A percentile compares a stretch with the other conserved stretches of the same genome.
phyloP scores from a whole-genome alignment of 345 rosid species.

The Euphorbia pulcherrima region DNA sequence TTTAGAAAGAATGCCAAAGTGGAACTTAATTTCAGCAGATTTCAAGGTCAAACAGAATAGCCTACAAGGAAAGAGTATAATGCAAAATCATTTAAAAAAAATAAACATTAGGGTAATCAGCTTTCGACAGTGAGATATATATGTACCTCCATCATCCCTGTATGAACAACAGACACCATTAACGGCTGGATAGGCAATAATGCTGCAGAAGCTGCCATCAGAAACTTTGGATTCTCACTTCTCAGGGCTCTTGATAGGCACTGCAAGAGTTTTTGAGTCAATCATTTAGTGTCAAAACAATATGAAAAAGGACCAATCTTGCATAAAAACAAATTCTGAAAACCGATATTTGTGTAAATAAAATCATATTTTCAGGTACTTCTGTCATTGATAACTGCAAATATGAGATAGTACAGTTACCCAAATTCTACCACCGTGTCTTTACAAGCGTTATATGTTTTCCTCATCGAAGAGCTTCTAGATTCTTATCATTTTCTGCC shows the following conservation, averaged over 20 bases:
- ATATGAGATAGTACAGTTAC: neutral
- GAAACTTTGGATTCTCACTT: constrained; percentile 81
- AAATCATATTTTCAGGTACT: neutral
- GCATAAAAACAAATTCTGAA: neutral
- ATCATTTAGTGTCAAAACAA: constrained; percentile 1
- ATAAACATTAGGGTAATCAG: neutral
- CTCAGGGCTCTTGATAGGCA: constrained; percentile 83
- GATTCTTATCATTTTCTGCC: neutral
- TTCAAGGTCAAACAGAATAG: neutral
- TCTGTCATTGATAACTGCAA: neutral
- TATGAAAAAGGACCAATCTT: neutral
- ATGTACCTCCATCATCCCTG: constrained; percentile 92
- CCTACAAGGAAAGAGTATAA: neutral
- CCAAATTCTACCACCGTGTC: neutral
- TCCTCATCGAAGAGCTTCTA: neutral
- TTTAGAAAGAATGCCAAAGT: neutral
- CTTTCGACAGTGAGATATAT: constrained; percentile 1
- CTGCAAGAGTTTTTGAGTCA: constrained; percentile 33
- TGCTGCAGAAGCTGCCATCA: constrained; percentile 92
- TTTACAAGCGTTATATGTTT: neutral
- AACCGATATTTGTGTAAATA: neutral
- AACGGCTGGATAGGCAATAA: constrained; percentile 82
- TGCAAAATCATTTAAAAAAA: neutral
- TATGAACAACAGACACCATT: constrained; percentile 88
- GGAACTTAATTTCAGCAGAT: neutral